phyloP scores from a whole-genome alignment of 2,329 filamentous ascomycete species.

The Phyllosticta citriasiana region DNA sequence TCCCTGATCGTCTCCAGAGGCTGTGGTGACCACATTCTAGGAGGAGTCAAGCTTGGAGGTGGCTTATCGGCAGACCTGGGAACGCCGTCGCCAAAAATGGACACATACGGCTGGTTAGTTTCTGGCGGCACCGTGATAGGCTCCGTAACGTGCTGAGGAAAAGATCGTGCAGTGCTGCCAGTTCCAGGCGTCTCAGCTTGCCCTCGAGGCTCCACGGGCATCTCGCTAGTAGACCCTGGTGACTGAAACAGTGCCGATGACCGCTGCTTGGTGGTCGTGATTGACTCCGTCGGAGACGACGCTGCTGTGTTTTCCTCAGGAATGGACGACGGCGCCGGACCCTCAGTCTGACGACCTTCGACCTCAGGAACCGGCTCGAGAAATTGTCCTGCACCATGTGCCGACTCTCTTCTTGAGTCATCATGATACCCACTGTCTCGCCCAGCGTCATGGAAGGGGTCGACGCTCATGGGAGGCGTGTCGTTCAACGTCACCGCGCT shows the following conservation, averaged over 20 bases:
- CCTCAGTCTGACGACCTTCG: background rate
- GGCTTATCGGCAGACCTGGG: background rate
- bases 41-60: slow-evolving; percentile 13
- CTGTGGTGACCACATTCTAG: slow-evolving; percentile 14
- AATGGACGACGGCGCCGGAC: background rate
- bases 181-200: background rate
- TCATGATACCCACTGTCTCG: slow-evolving; percentile 37
- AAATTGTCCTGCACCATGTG: background rate
- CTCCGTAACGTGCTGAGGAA: slow-evolving; percentile 11
- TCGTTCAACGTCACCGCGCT: slow-evolving; percentile 37
- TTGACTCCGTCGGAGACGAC: slow-evolving; percentile 19
- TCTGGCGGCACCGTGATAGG: slow-evolving; percentile 14
- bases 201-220: slow-evolving; percentile 9
- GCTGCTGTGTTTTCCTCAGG: background rate
- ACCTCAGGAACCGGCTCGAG: background rate
- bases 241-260: slow-evolving; percentile 27
- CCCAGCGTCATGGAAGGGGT: slow-evolving; percentile 19
- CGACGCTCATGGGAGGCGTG: slow-evolving; percentile 28
- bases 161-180: background rate
- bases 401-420: background rate
- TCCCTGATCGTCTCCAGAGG: slow-evolving; percentile 45
- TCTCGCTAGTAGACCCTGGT: slow-evolving; percentile 16
- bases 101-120: background rate
- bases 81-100: slow-evolving; percentile 3
- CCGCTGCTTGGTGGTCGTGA: slow-evolving; percentile 23